Conservation (phyloP, 305 asterid genomes). For the Vinca major region DNA sequence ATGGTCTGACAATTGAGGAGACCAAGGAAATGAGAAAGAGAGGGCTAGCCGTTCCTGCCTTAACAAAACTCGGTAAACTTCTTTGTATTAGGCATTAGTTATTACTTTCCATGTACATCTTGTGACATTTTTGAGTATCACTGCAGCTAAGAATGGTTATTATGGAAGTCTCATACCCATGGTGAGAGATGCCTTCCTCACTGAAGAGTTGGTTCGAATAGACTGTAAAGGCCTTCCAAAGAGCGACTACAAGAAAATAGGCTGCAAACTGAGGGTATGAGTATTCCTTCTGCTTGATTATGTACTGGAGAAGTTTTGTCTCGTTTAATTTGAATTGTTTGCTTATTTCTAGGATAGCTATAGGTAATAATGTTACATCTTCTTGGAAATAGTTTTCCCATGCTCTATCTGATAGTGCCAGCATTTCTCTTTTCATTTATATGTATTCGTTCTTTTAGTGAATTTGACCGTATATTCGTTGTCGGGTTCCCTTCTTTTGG, state of each 20-base stretch:
- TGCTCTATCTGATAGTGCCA: background rate
- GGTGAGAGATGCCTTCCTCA: constrained; percentile 71
- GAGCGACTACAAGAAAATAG: constrained; percentile 77
- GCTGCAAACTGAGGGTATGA: constrained; percentile 74
- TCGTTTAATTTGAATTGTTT: background rate
- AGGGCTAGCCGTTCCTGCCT: constrained; percentile 29
- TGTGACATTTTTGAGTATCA: constrained; percentile 8
- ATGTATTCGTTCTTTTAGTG: background rate
- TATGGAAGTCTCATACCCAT: constrained; percentile 76
- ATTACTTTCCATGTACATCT: background rate
- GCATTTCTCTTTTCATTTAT: background rate
- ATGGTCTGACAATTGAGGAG: constrained; percentile 70
- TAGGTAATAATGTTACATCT: background rate
- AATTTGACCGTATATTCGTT: background rate
- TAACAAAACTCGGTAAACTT: constrained; percentile 48
- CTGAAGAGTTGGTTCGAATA: constrained; percentile 60
- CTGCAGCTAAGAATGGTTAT: constrained; percentile 82
- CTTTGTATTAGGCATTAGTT: constrained; percentile 5
- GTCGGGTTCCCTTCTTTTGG: background rate
- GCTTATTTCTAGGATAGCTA: background rate
- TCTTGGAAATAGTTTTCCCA: background rate
- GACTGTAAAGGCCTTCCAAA: constrained; percentile 66
- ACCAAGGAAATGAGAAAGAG: constrained; percentile 36
- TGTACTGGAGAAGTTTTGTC: background rate
- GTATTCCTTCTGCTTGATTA: background rate